Evolutionary conservation across 805 yeast species (phyloP).

Genomic region (Grigorovia yakushimaensis): DNA sequence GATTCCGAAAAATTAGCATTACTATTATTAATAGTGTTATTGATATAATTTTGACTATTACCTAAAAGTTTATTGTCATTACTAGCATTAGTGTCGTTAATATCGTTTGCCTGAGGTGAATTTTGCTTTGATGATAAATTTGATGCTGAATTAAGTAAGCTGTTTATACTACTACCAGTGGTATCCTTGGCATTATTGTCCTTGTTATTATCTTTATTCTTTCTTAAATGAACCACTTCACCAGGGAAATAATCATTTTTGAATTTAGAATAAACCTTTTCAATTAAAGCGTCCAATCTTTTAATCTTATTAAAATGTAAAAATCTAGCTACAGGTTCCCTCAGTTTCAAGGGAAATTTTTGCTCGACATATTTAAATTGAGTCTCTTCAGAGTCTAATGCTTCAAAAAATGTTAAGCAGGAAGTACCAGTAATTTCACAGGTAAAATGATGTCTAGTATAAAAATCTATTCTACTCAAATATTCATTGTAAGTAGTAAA

Average conservation of each 20-base stretch:
- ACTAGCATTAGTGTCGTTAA: background rate
- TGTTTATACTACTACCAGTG: background rate
- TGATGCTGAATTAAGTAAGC: conserved; percentile 4
- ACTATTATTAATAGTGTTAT: background rate
- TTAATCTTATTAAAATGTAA: conserved; percentile 75
- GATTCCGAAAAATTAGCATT: background rate
- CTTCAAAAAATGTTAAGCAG: conserved; percentile 84
- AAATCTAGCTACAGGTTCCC: conserved; percentile 82
- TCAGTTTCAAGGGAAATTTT: conserved; percentile 81
- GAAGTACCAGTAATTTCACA: conserved; percentile 96
- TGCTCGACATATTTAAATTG: conserved; percentile 59
- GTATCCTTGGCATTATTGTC: conserved; percentile 1
- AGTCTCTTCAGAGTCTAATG: conserved; percentile 61
- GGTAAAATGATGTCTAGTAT: conserved; percentile 67
- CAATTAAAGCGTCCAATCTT: conserved; percentile 79
- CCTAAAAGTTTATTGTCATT: background rate
- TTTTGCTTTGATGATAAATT: conserved; percentile 9
- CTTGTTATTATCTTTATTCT: conserved; percentile 7
- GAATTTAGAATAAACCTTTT: conserved; percentile 69
- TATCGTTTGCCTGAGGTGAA: conserved; percentile 16
- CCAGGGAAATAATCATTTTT: conserved; percentile 86
- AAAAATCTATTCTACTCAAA: conserved; percentile 60
- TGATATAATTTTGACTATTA: background rate
- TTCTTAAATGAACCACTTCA: conserved; percentile 60
- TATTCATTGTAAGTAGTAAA: conserved; percentile 70